Percentiles rank a stretch among this genome's conserved stretches.
Conservation (phyloP, 495 filamentous ascomycete genomes). For the Halenospora varia region DNA sequence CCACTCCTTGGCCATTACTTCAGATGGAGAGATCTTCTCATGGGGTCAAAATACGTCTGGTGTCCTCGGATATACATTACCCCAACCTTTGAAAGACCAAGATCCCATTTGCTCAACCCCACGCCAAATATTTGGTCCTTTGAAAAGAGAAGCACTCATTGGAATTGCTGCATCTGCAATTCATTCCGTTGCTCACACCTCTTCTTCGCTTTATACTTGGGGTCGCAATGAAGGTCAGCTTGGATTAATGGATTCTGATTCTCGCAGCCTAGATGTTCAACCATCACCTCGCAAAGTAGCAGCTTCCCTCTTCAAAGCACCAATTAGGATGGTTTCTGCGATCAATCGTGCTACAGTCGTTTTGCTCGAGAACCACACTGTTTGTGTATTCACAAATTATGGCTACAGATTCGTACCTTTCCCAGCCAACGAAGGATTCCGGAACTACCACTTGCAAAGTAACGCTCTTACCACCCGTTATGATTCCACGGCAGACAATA, state of each 20-base stretch:
- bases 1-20: conserved; percentile 81
- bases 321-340: conserved; percentile 76
- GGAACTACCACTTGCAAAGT: conserved; percentile 59
- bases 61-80: conserved; percentile 79
- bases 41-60: conserved; percentile 89
- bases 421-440: conserved; percentile 63
- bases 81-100: conserved; percentile 58
- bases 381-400: conserved; percentile 90
- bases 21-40: conserved; percentile 78
- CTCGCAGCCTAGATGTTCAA: conserved; percentile 81
- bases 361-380: conserved; percentile 79
- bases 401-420: conserved; percentile 85
- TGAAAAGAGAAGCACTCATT: conserved; percentile 79
- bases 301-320: conserved; percentile 73
- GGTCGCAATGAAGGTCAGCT: conserved; percentile 95
- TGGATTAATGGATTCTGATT: conserved; percentile 90
- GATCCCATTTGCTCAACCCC: conserved; percentile 77
- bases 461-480: conserved; percentile 54
- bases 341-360: conserved; percentile 88
- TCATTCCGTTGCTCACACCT: conserved; percentile 86
- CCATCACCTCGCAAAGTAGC: conserved; percentile 79
- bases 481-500: conserved; percentile 52
- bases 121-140: conserved; percentile 82
- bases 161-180: conserved; percentile 88
- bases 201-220: conserved; percentile 81